Base-by-base conservation (phyloP, 371 early-diverging fungal species). In the Mucor indicus region DNA sequence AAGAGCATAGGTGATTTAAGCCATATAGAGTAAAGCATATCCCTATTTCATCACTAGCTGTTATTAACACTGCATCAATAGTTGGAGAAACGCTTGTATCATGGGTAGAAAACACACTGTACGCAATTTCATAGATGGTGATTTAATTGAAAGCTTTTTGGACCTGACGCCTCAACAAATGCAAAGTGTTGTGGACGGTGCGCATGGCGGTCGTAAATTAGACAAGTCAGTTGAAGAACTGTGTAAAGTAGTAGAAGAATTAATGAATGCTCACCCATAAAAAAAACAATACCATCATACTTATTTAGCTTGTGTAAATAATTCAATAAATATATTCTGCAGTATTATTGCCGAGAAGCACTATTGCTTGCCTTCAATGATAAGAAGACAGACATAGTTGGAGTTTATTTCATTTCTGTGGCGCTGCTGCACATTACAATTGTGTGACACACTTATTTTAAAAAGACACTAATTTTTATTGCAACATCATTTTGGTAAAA, bases 71-170 rank as follows among this genome's bases (percentile, higher is more conserved):
- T 33, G 40, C 13, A n/a, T 21, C 25, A 36, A 25, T 42, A 83
- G 84, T 7, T 93, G 90, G 89, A 77, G 93, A 31, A 64, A 64
- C 11, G 86, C 83, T 48, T 41, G 55, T 16, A 83, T 77, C 25
- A 77, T 87, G 44, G 70, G 79, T 49, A 67, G 81, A 36, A 66
- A 57, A 13, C 58, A 72, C 5, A 66, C 72, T 17, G 67, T 80
- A n/a, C 69, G 72, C 19, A 81, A 85, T 6, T 89, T 92, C 48
- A 74, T 96, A 38, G 96, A 97, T 57, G 98, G 98, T 7, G 96
- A 97, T 62, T 53, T 96, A 50, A 81, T 97, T 24, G 93, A 94
- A 62, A 66, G 75, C 46, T 94, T 90, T 46, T 53, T 94, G 45
- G 91, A 92, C 40, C 56, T 93, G 52, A 60, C 79, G 0, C 70